Evolutionary conservation across 139 green algal species (phyloP).

Genomic region (Chlamydomonas sp.): DNA sequence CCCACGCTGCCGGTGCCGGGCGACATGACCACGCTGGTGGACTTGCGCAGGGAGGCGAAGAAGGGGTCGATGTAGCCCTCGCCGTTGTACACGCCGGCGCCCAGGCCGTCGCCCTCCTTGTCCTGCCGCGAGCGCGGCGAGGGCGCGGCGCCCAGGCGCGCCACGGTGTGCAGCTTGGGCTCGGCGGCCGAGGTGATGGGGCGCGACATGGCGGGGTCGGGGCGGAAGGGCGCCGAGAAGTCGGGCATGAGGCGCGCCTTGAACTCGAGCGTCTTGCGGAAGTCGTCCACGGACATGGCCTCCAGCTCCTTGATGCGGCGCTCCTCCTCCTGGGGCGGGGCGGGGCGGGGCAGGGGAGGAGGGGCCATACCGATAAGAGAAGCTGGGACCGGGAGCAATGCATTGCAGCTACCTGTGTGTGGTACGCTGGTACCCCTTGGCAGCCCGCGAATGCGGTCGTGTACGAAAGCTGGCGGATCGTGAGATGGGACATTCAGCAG

Average conservation of each 20-base stretch:
- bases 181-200: conserved; percentile 15
- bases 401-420: no score
- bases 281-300: conserved; percentile 37
- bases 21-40: background rate
- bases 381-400: no score
- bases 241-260: conserved; percentile 44
- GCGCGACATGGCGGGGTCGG: conserved; percentile 9
- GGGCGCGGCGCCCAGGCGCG: conserved; percentile 15
- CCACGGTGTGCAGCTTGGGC: conserved; percentile 8
- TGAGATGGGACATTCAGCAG: no score
- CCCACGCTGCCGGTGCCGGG: background rate
- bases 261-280: conserved; percentile 49
- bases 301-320: conserved; percentile 29
- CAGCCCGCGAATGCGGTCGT: no score
- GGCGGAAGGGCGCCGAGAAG: conserved; percentile 43
- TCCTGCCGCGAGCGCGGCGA: background rate
- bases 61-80: conserved; percentile 26
- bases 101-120: conserved; percentile 30
- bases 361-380: background rate
- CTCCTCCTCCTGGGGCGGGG: conserved; percentile 2
- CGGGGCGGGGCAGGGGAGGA: background rate
- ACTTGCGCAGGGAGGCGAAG: conserved; percentile 29
- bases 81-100: conserved; percentile 20
- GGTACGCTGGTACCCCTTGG: no score
- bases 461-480: no score